Evolutionary conservation across 768 basidiomycete species (phyloP).

Genomic region (Mycena maculata): DNA sequence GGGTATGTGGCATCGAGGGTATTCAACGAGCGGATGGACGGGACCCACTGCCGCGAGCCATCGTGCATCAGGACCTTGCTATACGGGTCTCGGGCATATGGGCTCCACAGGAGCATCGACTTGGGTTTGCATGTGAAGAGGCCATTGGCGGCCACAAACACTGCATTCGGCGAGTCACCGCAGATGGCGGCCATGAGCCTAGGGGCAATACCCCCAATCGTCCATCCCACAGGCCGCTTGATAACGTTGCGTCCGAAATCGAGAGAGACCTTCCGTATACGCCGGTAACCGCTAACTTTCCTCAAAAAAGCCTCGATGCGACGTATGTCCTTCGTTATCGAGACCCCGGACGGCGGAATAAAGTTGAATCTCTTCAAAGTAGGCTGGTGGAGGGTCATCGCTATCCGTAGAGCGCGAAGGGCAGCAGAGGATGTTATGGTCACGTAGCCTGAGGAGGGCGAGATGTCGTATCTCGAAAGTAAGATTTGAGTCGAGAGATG

Average conservation of each 20-base stretch:
- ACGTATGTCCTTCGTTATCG: background rate
- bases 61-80: conserved; percentile 22
- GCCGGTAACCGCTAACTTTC: background rate
- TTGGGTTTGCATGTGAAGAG: conserved; percentile 21
- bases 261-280: conserved; percentile 9
- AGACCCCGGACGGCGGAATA: background rate
- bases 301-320: conserved; percentile 14
- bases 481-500: conserved; percentile 7
- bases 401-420: conserved; percentile 26
- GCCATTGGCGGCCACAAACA: conserved; percentile 5
- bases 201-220: background rate
- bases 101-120: conserved; percentile 11
- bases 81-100: conserved; percentile 13
- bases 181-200: conserved; percentile 6
- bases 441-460: background rate
- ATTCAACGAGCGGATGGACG: conserved; percentile 11
- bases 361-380: background rate
- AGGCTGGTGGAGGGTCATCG: conserved; percentile 2
- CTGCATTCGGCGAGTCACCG: conserved; percentile 5
- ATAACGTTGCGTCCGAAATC: conserved; percentile 9
- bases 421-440: conserved; percentile 17
- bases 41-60: conserved; percentile 25
- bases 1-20: conserved; percentile 12
- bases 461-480: conserved; percentile 14
- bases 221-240: conserved; percentile 4